Evolutionary conservation across 1,284 basidiomycete species (phyloP), one percentile per base, ranked within the genome.

Genomic region (Melampsora americana): DNA sequence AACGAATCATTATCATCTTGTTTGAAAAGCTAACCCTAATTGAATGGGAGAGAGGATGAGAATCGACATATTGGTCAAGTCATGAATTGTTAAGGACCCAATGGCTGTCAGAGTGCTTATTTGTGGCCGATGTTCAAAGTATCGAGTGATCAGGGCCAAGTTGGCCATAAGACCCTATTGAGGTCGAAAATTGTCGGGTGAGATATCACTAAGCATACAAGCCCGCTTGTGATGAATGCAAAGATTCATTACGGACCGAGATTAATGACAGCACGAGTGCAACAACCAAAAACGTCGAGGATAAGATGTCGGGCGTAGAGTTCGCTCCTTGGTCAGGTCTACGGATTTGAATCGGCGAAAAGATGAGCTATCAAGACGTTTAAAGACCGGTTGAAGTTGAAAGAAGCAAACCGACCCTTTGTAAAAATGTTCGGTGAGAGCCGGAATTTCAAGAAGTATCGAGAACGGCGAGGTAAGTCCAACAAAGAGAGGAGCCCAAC

Each of bases 51-150:
- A 28, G 32, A 48, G 12, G 28, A 75, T 62, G 28, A 75, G 35
- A 59, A 75, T 68, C 18, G 39, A 26, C 42, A 68, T 14, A 39
- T 75, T 75, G 32, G 62, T 44, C 9, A 46, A 46, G 56, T 75
- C 73, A 23, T 75, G 65, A 62, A 75, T 28, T 20, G 66, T 75
- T n/a, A 75, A 64, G n/a, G n/a, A 66, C 44, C 14, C 66, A 35
- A 75, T 75, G 44, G 73, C 73, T 60, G 42, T 30, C 35, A 68
- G 28, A 1, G 73, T 75, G 30, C 73, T 75, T 12, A 61, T 26
- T 59, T 75, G 65, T 12, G 66, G 66, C 23, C 66, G 65, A 46
- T 75, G 50, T 50, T 75, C 66, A 48, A 75, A 62, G 59, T 68
- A 75, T 30, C 73, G 73, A 61, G 48, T 68, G 18, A 75, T 75